Evolutionary conservation across 2,329 filamentous ascomycete genomes (phyloP).

Genomic region (Seiridium cupressi): DNA sequence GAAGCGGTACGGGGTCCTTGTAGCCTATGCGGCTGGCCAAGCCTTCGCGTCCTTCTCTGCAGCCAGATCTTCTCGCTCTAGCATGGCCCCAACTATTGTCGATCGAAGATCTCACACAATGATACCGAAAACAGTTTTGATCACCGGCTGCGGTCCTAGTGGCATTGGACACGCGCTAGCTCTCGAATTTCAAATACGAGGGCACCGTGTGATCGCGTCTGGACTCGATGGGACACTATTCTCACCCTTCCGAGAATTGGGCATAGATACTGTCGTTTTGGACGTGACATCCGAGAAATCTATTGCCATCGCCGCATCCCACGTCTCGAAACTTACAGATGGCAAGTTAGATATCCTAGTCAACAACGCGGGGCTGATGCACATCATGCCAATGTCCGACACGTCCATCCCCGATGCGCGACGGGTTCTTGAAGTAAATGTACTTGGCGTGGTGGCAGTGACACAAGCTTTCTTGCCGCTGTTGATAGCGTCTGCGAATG

Average conservation of each 20-base stretch:
- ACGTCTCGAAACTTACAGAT: background rate
- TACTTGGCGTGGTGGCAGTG: slow-evolving; percentile 5
- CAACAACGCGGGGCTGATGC: slow-evolving; percentile 11
- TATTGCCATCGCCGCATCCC: background rate
- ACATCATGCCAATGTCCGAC: slow-evolving; percentile 10
- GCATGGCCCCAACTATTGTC: too few relatives aligned
- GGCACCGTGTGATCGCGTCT: slow-evolving; percentile 28
- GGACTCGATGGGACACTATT: slow-evolving; percentile 19
- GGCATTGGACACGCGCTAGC: slow-evolving; percentile 1
- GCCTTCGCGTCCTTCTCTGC: background rate
- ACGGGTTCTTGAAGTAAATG: slow-evolving; percentile 9
- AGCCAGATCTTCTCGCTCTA: background rate
- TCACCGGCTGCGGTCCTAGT: slow-evolving; percentile 1
- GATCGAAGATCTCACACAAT: slow-evolving; percentile 8
- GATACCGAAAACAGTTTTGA: slow-evolving; percentile 3
- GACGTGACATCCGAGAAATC: slow-evolving; percentile 6
- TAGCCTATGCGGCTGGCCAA: background rate
- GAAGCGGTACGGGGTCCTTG: too few relatives aligned
- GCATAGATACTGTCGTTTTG: slow-evolving; percentile 4
- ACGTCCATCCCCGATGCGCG: background rate
- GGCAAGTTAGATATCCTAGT: slow-evolving; percentile 8
- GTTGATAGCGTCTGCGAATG: background rate
- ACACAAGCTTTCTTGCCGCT: slow-evolving; percentile 11
- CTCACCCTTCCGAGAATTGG: slow-evolving; percentile 10
- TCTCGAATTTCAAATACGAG: slow-evolving; percentile 24